Conservation (phyloP, 768 basidiomycete species). For the Boletus vermiculosoides region DNA sequence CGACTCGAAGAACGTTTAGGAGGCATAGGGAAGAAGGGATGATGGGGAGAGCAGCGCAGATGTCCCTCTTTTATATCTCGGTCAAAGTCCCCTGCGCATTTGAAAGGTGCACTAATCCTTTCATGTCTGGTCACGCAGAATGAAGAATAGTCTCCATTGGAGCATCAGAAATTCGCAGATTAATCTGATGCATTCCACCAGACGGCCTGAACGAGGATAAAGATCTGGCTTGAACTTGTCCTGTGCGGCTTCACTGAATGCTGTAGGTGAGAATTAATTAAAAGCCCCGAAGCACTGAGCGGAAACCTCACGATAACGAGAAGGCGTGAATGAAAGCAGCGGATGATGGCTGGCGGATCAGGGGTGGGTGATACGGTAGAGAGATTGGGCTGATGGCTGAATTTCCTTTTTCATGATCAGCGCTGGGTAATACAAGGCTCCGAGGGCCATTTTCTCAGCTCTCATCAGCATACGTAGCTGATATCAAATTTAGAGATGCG, state of each 20-base stretch:
- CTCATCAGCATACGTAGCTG: conserved; percentile 4
- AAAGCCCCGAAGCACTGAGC: conserved; percentile 20
- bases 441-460: conserved; percentile 6
- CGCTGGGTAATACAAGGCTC: conserved; percentile 13
- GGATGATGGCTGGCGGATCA: conserved; percentile 28
- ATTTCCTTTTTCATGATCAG: conserved; percentile 33
- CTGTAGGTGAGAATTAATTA: conserved; percentile 26
- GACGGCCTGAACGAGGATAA: conserved; percentile 16
- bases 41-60: conserved; percentile 3
- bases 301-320: conserved; percentile 33
- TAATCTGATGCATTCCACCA: conserved; percentile 12
- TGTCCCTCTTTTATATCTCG: conserved; percentile 19
- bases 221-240: conserved; percentile 7
- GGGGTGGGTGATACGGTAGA: conserved; percentile 24
- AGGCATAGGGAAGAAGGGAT: conserved; percentile 18
- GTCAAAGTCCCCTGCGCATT: conserved; percentile 11
- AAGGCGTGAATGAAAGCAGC: conserved; percentile 29
- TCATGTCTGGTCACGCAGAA: conserved; percentile 7
- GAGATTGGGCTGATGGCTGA: neutral
- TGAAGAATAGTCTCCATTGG: conserved; percentile 7
- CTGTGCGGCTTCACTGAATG: conserved; percentile 16
- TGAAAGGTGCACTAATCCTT: conserved; percentile 8
- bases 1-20: conserved; percentile 5
- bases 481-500: conserved; percentile 7
- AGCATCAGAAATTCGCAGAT: conserved; percentile 17